A percentile compares a stretch with the other conserved stretches of the same genome.
Conservation (phyloP, 1,284 basidiomycete genomes). For the Apiotrichum porosum region DNA sequence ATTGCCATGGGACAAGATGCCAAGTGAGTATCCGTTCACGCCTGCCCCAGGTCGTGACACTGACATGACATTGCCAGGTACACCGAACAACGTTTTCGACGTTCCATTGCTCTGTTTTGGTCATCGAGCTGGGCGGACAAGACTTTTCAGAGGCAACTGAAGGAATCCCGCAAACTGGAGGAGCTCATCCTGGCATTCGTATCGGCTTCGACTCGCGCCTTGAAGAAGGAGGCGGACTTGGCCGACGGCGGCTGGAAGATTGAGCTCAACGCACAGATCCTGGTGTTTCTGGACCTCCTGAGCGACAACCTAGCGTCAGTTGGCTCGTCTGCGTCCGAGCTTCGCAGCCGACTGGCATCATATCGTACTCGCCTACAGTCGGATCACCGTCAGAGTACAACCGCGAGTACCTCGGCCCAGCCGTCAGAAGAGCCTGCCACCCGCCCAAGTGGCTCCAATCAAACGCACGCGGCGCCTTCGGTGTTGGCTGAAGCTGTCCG, state of each 20-base stretch:
- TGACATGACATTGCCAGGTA: slow-evolving; percentile 55
- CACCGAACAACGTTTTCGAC: slow-evolving; percentile 76
- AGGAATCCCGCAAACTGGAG: slow-evolving; percentile 94
- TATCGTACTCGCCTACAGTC: slow-evolving; percentile 9
- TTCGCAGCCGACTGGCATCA: slow-evolving; percentile 48
- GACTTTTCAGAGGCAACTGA: slow-evolving; percentile 78
- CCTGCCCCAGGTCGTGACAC: too few relatives aligned
- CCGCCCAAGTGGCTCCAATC: neutral
- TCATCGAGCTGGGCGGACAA: slow-evolving; percentile 73
- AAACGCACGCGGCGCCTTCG: neutral
- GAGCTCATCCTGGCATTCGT: slow-evolving; percentile 95
- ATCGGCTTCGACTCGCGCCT: slow-evolving; percentile 73
- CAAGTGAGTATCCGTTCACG: slow-evolving; percentile 59
- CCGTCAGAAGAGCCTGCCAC: too few relatives aligned
- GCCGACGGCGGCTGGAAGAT: slow-evolving; percentile 83
- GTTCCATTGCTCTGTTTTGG: slow-evolving; percentile 86
- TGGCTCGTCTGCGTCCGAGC: slow-evolving; percentile 73
- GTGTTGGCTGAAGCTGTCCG: slow-evolving; percentile 45
- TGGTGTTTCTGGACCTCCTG: slow-evolving; percentile 77
- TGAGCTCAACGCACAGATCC: slow-evolving; percentile 86
- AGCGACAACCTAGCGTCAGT: slow-evolving; percentile 69
- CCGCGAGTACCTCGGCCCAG: too few relatives aligned
- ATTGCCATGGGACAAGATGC: slow-evolving; percentile 88
- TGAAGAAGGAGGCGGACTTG: slow-evolving; percentile 68
- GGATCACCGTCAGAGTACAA: neutral